A percentile compares a stretch with the other conserved stretches of the same genome.
Evolutionary conservation across 768 basidiomycete genomes (phyloP).

Genomic region (Naganishia friedmannii): DNA sequence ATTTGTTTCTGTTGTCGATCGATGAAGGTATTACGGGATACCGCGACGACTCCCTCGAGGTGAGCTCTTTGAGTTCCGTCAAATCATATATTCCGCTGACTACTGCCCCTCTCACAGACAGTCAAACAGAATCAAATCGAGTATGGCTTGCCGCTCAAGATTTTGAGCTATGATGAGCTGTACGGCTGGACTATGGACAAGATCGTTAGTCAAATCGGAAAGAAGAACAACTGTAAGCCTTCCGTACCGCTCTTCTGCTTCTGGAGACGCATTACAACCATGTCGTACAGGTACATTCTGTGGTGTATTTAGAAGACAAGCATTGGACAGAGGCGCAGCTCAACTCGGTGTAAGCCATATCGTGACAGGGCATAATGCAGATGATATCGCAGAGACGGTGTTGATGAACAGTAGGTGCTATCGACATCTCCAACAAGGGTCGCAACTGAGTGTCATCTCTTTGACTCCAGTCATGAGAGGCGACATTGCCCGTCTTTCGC

Average conservation of each 20-base stretch:
- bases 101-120: slow-evolving; percentile 61
- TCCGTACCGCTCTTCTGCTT: neutral
- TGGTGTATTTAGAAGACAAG: slow-evolving; percentile 94
- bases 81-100: neutral
- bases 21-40: slow-evolving; percentile 99
- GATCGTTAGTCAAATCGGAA: slow-evolving; percentile 88
- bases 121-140: slow-evolving; percentile 96
- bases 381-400: slow-evolving; percentile 98
- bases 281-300: slow-evolving; percentile 71
- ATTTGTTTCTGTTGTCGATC: slow-evolving; percentile 88
- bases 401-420: slow-evolving; percentile 86
- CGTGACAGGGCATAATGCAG: slow-evolving; percentile 97
- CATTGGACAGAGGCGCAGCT: slow-evolving; percentile 88
- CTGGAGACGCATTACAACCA: neutral
- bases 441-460: neutral
- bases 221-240: slow-evolving; percentile 83
- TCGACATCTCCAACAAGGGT: neutral
- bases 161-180: slow-evolving; percentile 89
- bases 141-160: slow-evolving; percentile 91
- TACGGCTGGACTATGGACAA: slow-evolving; percentile 99
- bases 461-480: slow-evolving; percentile 80
- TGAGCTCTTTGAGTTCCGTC: slow-evolving; percentile 44
- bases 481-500: slow-evolving; percentile 86
- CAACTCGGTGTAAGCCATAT: slow-evolving; percentile 90
- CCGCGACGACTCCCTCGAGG: slow-evolving; percentile 93